A percentile compares a stretch with the other conserved stretches of the same genome.
Conservation (phyloP, 2,329 filamentous ascomycete species). For the Elsinoe fawcettii region DNA sequence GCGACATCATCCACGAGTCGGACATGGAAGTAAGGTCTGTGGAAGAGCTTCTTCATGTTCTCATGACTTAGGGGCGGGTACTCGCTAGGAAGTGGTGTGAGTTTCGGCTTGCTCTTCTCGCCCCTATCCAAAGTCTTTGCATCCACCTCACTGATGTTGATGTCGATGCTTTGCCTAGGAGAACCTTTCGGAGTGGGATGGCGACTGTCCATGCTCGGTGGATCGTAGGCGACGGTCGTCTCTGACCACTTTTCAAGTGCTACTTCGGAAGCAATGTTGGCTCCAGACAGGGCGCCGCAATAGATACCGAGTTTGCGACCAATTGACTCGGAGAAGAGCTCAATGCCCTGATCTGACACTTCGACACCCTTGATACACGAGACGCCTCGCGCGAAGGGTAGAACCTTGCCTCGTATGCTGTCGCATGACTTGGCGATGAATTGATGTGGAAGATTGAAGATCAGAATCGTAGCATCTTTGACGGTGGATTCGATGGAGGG, state of each 20-base stretch:
- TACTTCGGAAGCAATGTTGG: slow-evolving; percentile 94
- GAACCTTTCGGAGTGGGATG: slow-evolving; percentile 55
- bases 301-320: slow-evolving; percentile 88
- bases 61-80: slow-evolving; percentile 82
- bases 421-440: slow-evolving; percentile 85
- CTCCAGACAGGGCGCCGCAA: slow-evolving; percentile 88
- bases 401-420: slow-evolving; percentile 75
- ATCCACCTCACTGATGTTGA: slow-evolving; percentile 20
- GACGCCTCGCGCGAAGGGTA: slow-evolving; percentile 86
- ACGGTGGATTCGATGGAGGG: slow-evolving; percentile 73
- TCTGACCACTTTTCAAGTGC: slow-evolving; percentile 94
- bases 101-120: slow-evolving; percentile 60
- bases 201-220: slow-evolving; percentile 78
- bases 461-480: slow-evolving; percentile 73
- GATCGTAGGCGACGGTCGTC: slow-evolving; percentile 93
- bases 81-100: slow-evolving; percentile 69
- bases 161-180: slow-evolving; percentile 42
- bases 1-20: slow-evolving; percentile 92
- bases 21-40: slow-evolving; percentile 95
- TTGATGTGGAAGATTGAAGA: slow-evolving; percentile 96
- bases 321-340: slow-evolving; percentile 91
- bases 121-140: slow-evolving; percentile 24
- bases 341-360: slow-evolving; percentile 76
- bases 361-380: slow-evolving; percentile 98
- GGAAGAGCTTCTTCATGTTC: slow-evolving; percentile 78